Percentiles rank a stretch among this genome's conserved stretches.
These are phyloP conservation scores for Gastrolobium villosum DNA, from an alignment of 306 rosid species.

Conservation along the genomic window DNA sequence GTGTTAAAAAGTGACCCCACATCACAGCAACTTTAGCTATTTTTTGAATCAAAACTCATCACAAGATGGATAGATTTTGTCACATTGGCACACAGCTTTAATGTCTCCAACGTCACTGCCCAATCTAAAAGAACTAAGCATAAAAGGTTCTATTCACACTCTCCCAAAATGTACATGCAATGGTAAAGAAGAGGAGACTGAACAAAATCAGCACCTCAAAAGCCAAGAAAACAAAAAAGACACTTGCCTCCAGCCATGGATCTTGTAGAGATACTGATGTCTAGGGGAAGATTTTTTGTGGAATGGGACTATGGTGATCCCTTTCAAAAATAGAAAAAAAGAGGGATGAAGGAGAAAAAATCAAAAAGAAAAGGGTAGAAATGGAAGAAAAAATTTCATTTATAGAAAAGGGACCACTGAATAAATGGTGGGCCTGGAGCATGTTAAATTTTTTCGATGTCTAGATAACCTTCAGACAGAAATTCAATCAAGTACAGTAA, in stretches of 20 bases:
- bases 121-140: slow-evolving; percentile 44
- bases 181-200: slow-evolving; percentile 10
- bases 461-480: slow-evolving; percentile 8
- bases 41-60: slow-evolving; percentile 55
- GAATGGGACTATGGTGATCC: too few species aligned
- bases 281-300: too few species aligned
- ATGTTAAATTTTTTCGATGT: too few species aligned
- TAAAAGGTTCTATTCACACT: slow-evolving; percentile 41
- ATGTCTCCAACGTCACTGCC: slow-evolving; percentile 65
- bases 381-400: too few species aligned
- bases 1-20: slow-evolving; percentile 49
- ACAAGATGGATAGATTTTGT: slow-evolving; percentile 45
- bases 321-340: too few species aligned
- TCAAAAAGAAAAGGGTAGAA: too few species aligned
- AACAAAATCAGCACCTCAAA: slow-evolving; percentile 45
- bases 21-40: slow-evolving; percentile 32
- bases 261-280: not conserved
- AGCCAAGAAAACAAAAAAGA: slow-evolving; percentile 52
- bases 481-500: not conserved
- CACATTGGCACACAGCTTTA: slow-evolving; percentile 53
- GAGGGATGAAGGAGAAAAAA: too few species aligned
- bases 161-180: slow-evolving; percentile 29
- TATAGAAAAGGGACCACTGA: too few species aligned
- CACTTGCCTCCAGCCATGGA: slow-evolving; percentile 48
- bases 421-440: too few species aligned